Conservation (phyloP, 2,329 filamentous ascomycete species). For the Fusarium buxicola region DNA sequence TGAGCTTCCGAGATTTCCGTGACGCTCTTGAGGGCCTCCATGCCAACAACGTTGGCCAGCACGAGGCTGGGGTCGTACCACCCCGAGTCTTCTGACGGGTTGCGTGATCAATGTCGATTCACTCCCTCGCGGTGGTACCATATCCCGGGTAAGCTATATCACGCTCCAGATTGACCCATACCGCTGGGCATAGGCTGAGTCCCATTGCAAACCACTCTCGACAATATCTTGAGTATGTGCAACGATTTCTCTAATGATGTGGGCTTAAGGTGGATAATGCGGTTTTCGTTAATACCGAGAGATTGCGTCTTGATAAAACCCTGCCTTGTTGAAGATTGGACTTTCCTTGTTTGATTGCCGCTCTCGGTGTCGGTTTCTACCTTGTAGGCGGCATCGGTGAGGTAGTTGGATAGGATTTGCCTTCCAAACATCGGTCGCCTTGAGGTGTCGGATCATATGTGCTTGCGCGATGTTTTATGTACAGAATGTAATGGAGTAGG, state of each 20-base stretch:
- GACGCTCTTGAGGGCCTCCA: background rate
- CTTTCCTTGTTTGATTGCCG: background rate
- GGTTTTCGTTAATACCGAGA: background rate
- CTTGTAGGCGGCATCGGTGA: constrained; percentile 15
- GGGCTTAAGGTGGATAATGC: background rate
- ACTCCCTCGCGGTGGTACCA: too few species aligned
- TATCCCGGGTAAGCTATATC: too few species aligned
- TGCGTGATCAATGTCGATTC: too few species aligned
- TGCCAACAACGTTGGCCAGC: constrained; percentile 10
- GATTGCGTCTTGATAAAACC: background rate
- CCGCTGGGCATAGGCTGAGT: too few species aligned
- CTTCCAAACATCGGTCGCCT: constrained; percentile 11
- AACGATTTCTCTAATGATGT: too few species aligned
- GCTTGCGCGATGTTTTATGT: background rate
- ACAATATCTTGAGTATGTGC: too few species aligned
- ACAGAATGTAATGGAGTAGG: background rate
- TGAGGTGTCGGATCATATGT: background rate
- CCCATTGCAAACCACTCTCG: too few species aligned
- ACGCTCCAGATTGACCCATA: too few species aligned
- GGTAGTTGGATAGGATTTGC: constrained; percentile 15
- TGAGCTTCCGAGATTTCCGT: background rate
- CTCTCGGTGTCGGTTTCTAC: constrained; percentile 1
- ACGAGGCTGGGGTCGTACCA: constrained; percentile 20
- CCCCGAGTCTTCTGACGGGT: too few species aligned
- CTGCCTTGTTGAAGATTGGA: background rate